Evolutionary conservation across 441 rosid genomes (phyloP), one percentile per base, ranked within the genome.

Genomic region (Eutrema salsugineum): DNA sequence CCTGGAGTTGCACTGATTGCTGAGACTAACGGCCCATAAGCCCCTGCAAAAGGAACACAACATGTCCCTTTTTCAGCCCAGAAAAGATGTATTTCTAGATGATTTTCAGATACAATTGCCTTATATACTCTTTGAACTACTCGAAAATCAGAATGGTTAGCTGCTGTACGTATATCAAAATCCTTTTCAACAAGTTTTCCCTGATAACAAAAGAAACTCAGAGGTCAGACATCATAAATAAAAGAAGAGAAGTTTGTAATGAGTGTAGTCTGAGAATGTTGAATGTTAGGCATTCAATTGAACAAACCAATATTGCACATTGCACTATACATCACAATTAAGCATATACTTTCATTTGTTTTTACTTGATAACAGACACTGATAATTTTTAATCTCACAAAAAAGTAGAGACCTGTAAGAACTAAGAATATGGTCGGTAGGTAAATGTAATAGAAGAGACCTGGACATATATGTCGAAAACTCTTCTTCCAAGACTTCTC

Each of bases 1-100:
- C 91, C 87, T 84, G 88, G 81, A 10, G 67, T 73, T 15, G 83
- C 85, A 46, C 84, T 83, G 73, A 89, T 76, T 39, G 92, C 88
- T 46, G 89, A 83, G 1, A 68, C 27, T 28, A 40, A 38, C 20
- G 94, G 90, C 46, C 95, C 95, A 56, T 85, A 86, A 50, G 85
- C 54, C 22, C 84, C 85, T 73, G 68, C 78, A 9, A 0, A n/a
- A 56, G 87, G 94, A 54, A 84, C 28, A 62, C 86, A 85, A 16
- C 56, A 22, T 49, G 55, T 49, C 10, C 53, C 53, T 47, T 49
- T 49, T 20, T 32, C 55, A 22, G 55, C 32, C 55, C 32, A 22
- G 24, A 49, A 49, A 49, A 49, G 15, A 49, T 49, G 55, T 19
- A 49, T 49, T 49, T 85, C 88, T 12, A 89, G 58, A 78, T 76